phyloP scores from a whole-genome alignment of 1,284 basidiomycete species.

The Clitocybe nebularis region DNA sequence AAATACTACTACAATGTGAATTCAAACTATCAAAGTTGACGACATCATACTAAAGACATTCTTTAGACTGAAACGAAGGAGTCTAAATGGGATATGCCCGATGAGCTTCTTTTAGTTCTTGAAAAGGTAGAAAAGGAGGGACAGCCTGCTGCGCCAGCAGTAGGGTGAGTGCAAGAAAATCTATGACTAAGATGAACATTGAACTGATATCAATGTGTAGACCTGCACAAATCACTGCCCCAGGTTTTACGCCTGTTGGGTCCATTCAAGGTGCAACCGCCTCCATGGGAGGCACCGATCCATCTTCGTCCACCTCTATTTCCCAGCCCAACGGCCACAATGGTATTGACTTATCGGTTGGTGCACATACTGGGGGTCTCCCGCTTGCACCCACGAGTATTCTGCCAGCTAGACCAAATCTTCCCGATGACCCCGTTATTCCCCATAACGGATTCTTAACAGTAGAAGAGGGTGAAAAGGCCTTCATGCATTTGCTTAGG shows the following conservation, averaged over 20 bases:
- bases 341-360: slow-evolving; percentile 44
- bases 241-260: slow-evolving; percentile 40
- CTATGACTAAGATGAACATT: neutral
- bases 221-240: slow-evolving; percentile 30
- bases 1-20: slow-evolving; percentile 91
- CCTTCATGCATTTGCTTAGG: slow-evolving; percentile 86
- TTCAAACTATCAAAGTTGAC: slow-evolving; percentile 10
- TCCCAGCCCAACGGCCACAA: slow-evolving; percentile 41
- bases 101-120: slow-evolving; percentile 76
- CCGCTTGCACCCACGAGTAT: slow-evolving; percentile 57
- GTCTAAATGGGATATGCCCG: slow-evolving; percentile 96
- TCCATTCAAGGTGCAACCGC: slow-evolving; percentile 39
- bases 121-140: slow-evolving; percentile 81
- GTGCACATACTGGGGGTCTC: slow-evolving; percentile 47
- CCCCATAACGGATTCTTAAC: slow-evolving; percentile 86
- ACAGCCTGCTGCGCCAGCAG: slow-evolving; percentile 22
- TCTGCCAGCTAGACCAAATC: slow-evolving; percentile 69
- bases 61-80: slow-evolving; percentile 74
- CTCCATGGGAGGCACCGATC: slow-evolving; percentile 38
- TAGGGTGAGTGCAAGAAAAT: slow-evolving; percentile 24
- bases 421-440: slow-evolving; percentile 81
- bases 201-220: slow-evolving; percentile 7
- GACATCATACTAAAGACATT: slow-evolving; percentile 1
- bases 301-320: slow-evolving; percentile 37
- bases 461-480: slow-evolving; percentile 87